Evolutionary conservation across 495 filamentous ascomycete genomes (phyloP), one percentile per base, ranked within the genome.

Genomic region (Staphylotrichum tortipilum): DNA sequence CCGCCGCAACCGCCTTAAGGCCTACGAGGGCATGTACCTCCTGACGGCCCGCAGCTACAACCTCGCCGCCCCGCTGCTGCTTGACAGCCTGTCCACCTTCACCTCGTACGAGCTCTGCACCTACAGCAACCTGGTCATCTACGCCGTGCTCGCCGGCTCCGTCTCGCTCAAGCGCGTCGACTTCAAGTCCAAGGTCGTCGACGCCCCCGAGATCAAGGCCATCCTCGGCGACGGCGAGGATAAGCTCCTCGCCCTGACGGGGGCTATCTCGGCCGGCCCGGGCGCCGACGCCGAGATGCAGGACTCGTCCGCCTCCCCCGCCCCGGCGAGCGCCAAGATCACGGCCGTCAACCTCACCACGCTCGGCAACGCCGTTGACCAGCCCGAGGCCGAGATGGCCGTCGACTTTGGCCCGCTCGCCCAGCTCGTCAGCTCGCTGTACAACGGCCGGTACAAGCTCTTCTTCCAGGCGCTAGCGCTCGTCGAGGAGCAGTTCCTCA

Each of bases 161-260:
- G 80, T 97, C 45, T 91, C 91, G 26, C 77, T 98, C 44, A 95
- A 95, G 74, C 83, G 92, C 36, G 88, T 97, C 10, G 92, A 98
- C 67, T 98, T 98, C 77, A 98, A 98, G 74, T 85, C 85, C 48
- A 96, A 96, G 71, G 92, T 98, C 17, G 88, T 96, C 36, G 92
- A 98, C 67, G 94, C 92, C 11, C 90, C 92, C 3, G 92, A 98
- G 69, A 96, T 97, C 74, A 88, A 88, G 67, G 94, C 92, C 15
- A 90, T 98, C 41, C 77, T 98, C 8, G 92, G 94, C 47, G 82
- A 89, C 58, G 82, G 84, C 21, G 87, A 90, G 46, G 90, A 96
- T 55, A 87, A 86, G 59, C 68, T 94, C 29, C 78, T 88, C 34
- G 89, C 88, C 0, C 70, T 95, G 37, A 74, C 78, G 19, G 89